Evolutionary conservation across 176 grass and related monocot genomes (phyloP).

Genomic region (Cenchrus purpureus): DNA sequence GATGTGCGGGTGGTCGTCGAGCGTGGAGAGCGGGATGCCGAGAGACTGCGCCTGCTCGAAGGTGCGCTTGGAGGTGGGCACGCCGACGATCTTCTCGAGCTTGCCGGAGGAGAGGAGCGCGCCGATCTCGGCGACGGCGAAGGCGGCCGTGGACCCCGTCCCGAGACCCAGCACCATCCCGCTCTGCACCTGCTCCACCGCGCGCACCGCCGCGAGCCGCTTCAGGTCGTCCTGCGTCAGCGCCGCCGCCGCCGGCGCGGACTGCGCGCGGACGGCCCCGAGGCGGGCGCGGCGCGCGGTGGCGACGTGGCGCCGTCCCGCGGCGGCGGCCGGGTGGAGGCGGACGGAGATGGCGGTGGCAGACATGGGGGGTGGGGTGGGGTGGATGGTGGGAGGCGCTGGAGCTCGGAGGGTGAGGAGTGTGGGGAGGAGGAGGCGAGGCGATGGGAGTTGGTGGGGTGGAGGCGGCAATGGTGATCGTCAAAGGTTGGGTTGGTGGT

Average conservation of each 20-base stretch:
- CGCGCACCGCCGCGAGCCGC: conserved; percentile 86
- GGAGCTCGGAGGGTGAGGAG: conserved; percentile 13
- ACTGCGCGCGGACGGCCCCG: conserved; percentile 52
- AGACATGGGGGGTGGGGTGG: conserved; percentile 41
- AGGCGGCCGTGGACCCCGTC: conserved; percentile 93
- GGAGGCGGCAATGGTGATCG: conserved; percentile 34
- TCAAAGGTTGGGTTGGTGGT: conserved; percentile 43
- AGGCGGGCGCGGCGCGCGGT: conserved; percentile 23
- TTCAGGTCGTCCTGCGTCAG: conserved; percentile 93
- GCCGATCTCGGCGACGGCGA: conserved; percentile 92
- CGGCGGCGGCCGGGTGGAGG: conserved; percentile 38
- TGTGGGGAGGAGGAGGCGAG: neutral
- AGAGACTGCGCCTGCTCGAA: conserved; percentile 92
- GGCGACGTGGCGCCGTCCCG: conserved; percentile 10
- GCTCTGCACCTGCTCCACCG: conserved; percentile 86
- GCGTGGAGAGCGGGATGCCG: conserved; percentile 87
- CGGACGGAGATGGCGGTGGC: conserved; percentile 45
- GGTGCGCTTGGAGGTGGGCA: conserved; percentile 93
- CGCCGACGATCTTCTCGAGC: conserved; percentile 79
- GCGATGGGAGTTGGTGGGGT: conserved; percentile 21
- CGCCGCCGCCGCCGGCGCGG: conserved; percentile 55
- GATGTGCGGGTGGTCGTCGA: conserved; percentile 86
- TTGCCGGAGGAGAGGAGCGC: conserved; percentile 70
- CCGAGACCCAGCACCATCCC: conserved; percentile 97
- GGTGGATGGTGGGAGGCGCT: conserved; percentile 25